Evolutionary conservation across 768 basidiomycete species (phyloP).

Genomic region (Naganishia onofrii): DNA sequence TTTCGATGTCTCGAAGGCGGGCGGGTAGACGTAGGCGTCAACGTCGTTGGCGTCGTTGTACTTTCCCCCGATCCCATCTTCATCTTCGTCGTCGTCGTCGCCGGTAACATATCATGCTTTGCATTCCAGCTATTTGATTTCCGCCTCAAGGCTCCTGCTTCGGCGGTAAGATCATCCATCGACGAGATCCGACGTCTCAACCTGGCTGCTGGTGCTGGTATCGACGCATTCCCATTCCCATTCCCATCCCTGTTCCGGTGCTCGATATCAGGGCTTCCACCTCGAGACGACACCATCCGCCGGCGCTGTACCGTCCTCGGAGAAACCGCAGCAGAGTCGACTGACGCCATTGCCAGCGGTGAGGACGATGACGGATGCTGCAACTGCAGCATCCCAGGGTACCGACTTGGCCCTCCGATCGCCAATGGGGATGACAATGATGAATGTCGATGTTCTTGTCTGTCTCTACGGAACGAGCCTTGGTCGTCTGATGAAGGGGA

Average conservation of each 20-base stretch:
- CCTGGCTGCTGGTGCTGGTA: too few species aligned
- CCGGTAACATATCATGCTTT: not conserved
- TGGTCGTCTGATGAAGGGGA: conserved; percentile 1
- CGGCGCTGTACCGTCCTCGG: not conserved
- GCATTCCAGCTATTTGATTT: too few species aligned
- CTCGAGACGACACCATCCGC: not conserved
- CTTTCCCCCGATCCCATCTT: not conserved
- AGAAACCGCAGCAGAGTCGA: not conserved
- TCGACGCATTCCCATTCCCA: too few species aligned
- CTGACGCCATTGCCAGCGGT: too few species aligned
- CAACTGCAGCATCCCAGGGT: conserved; percentile 16
- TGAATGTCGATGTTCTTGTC: too few species aligned
- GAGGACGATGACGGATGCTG: too few species aligned
- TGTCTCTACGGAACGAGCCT: not conserved
- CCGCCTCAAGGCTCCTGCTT: not conserved
- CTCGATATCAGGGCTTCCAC: not conserved
- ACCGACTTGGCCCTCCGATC: not conserved
- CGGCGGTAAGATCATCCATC: not conserved
- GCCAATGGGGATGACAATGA: not conserved
- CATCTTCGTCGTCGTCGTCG: too few species aligned
- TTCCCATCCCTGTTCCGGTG: not conserved
- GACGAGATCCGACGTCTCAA: not conserved
- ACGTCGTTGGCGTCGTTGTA: not conserved
- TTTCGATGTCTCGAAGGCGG: conserved; percentile 1
- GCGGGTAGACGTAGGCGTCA: conserved; percentile 12